Evolutionary conservation across 2,329 filamentous ascomycete species (phyloP), one percentile per base, ranked within the genome.

Genomic region (Ophiostoma fasciatum): DNA sequence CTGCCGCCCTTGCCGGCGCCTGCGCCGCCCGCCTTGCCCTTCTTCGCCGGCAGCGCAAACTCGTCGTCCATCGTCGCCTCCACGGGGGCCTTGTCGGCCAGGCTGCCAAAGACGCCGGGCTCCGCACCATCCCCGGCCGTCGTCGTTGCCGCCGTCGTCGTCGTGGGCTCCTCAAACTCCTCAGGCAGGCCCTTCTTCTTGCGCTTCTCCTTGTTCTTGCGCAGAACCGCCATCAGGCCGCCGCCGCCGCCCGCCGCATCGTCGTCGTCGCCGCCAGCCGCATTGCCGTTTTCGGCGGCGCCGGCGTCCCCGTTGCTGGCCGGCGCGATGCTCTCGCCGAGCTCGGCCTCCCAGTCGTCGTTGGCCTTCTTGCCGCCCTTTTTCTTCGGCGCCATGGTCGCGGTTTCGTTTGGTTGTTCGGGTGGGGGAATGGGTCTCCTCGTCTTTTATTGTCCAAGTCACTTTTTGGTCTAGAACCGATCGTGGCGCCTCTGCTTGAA

Each of bases 291-390:
- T 15, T 31, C 26, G 21, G 61, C 59, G 20, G 62, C 63, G 27
- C 62, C 62, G 33, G 61, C 55, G 37, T 59, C 41, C 45, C 60
- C 48, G 34, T 61, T 59, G 25, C 61, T 62, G 42, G 71, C 61
- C 7, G 80, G 75, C 45, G 73, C 71, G 51, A 76, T 68, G 42
- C 68, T 64, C 63, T 94, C 88, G 51, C 85, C 87, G 37, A 94
- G 68, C 45, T 94, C 85, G 38, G 82, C 77, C 59, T 96, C 90
- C 88, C 88, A 94, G 67, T 94, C 84, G 52, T 94, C 83, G 54
- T 82, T 74, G 54, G 88, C 92, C 61, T 78, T 81, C 56, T 78
- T 80, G 49, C 64, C 66, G 73, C 94, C 94, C 71, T 90, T 92
- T 67, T 94, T 46, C 37, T 46, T 94, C 44, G 87, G 87, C 53